Evolutionary conservation across 176 grass and related monocot genomes (phyloP).

Genomic region (Calamus simplicifolius): DNA sequence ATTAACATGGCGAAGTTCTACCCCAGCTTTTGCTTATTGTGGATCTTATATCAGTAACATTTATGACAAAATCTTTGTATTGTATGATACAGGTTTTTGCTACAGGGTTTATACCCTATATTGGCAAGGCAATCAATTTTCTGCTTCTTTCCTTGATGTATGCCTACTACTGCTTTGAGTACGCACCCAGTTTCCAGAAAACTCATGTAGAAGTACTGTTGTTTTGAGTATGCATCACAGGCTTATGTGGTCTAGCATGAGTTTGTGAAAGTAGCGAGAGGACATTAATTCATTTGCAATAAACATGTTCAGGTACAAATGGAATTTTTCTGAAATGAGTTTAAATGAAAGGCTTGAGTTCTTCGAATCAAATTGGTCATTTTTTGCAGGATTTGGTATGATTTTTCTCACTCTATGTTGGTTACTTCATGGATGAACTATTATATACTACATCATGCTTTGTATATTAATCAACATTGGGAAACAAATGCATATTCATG

Average conservation of each 20-base stretch:
- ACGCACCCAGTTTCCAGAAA: constrained; percentile 16
- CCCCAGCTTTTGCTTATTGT: constrained; percentile 5
- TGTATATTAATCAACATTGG: no score
- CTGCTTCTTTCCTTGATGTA: constrained; percentile 91
- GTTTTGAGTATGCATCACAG: no score
- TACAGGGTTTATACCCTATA: constrained; percentile 67
- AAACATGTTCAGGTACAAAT: constrained; percentile 57
- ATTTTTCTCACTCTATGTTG: constrained; percentile 6
- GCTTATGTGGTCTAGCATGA: no score
- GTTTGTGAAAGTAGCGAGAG: no score
- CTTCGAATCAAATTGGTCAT: constrained; percentile 93
- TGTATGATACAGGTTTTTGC: constrained; percentile 54
- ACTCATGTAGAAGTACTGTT: background rate
- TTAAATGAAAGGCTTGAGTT: constrained; percentile 82
- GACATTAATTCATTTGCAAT: no score
- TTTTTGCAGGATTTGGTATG: constrained; percentile 98
- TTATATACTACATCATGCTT: no score
- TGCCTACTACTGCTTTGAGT: constrained; percentile 98
- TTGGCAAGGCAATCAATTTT: constrained; percentile 79
- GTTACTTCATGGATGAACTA: background rate
- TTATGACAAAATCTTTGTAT: constrained; percentile 6
- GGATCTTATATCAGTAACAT: background rate
- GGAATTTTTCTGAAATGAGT: constrained; percentile 77
- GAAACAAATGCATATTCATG: no score
- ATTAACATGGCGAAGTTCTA: no score